Percentiles rank a stretch among this genome's conserved stretches.
These are phyloP conservation scores for Carallia brachiata DNA, from an alignment of 345 rosid species.

Conservation along the genomic window DNA sequence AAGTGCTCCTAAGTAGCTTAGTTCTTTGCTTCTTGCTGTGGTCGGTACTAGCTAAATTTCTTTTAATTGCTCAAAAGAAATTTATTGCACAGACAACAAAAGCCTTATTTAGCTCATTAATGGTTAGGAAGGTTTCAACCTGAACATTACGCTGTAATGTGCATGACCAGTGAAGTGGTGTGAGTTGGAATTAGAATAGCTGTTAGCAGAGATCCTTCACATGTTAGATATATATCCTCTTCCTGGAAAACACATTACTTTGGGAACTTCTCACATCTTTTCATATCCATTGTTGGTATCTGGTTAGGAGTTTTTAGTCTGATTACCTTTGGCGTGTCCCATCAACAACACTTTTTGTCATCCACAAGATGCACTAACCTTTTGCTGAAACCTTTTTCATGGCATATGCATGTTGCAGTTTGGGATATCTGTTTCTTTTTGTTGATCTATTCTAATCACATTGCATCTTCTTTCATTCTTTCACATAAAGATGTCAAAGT, in stretches of 20 bases:
- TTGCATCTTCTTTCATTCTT: background rate
- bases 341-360: background rate
- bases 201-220: background rate
- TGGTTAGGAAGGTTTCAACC: background rate
- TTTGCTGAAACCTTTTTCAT: background rate
- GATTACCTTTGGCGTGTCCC: background rate
- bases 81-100: no score
- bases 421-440: constrained; percentile 1
- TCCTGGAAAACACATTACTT: background rate
- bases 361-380: background rate
- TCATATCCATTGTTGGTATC: no score
- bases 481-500: background rate
- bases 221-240: background rate
- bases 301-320: background rate
- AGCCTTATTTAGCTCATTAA: background rate
- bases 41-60: background rate
- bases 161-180: no score
- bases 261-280: background rate
- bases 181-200: background rate
- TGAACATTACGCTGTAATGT: background rate
- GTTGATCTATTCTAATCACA: background rate
- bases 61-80: background rate
- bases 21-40: background rate
- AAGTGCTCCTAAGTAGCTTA: background rate
- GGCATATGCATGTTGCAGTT: constrained; percentile 6